Conservation (phyloP, 352 stramenopile genomes). For the Phytophthora vignae region DNA sequence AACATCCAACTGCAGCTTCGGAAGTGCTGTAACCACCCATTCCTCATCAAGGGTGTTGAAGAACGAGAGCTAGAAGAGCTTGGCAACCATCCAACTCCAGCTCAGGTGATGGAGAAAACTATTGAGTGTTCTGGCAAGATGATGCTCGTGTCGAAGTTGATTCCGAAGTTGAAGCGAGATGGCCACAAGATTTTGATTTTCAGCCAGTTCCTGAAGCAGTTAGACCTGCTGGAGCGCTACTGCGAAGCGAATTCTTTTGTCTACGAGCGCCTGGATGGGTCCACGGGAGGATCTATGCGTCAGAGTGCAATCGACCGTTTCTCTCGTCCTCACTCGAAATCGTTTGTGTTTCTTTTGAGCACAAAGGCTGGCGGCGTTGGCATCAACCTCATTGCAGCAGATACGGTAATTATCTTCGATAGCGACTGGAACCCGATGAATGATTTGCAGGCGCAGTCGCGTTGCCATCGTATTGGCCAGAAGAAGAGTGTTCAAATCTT, state of each 20-base stretch:
- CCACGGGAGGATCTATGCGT: slow-evolving; percentile 87
- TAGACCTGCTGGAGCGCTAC: slow-evolving; percentile 96
- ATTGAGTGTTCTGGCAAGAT: slow-evolving; percentile 89
- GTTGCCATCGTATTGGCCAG: slow-evolving; percentile 99
- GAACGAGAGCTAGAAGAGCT: slow-evolving; percentile 86
- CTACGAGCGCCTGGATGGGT: slow-evolving; percentile 92
- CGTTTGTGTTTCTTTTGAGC: slow-evolving; percentile 99
- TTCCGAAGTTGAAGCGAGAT: slow-evolving; percentile 92
- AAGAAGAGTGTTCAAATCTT: slow-evolving; percentile 99
- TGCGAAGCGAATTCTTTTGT: slow-evolving; percentile 90
- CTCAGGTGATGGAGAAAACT: slow-evolving; percentile 84
- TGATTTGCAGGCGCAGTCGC: slow-evolving; percentile 86
- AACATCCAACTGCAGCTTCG: slow-evolving; percentile 99
- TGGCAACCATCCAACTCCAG: slow-evolving; percentile 51
- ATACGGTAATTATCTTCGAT: slow-evolving; percentile 99
- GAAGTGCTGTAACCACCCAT: slow-evolving; percentile 99
- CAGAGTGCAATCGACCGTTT: slow-evolving; percentile 98
- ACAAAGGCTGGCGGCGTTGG: slow-evolving; percentile 98
- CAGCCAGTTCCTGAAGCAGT: slow-evolving; percentile 94
- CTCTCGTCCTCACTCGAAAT: slow-evolving; percentile 93
- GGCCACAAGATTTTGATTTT: slow-evolving; percentile 97
- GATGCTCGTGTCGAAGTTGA: slow-evolving; percentile 91
- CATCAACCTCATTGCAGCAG: slow-evolving; percentile 98
- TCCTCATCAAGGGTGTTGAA: slow-evolving; percentile 97
- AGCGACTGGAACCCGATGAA: slow-evolving; percentile 99